These are phyloP conservation scores for Backusella mclennaniae DNA, from an alignment of 192 early-diverging fungal genomes.

Conservation along the genomic window DNA sequence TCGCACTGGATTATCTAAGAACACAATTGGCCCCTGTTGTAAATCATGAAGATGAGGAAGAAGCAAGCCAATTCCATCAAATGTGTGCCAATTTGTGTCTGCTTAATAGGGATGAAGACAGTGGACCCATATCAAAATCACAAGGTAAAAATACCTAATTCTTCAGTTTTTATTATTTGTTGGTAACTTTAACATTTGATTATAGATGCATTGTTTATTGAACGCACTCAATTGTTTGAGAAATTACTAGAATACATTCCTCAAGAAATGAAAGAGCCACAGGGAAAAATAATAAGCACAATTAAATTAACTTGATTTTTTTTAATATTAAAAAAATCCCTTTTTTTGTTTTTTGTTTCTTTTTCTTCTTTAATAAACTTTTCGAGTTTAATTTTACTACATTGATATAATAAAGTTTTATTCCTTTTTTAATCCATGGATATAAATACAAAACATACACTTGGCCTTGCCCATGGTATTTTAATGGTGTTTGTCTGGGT, in stretches of 20 bases:
- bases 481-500: slow-evolving; percentile 18
- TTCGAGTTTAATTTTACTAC: not conserved
- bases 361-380: not conserved
- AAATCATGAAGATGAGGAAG: slow-evolving; percentile 50
- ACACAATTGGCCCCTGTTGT: slow-evolving; percentile 69
- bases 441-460: not conserved
- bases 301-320: slow-evolving; percentile 43
- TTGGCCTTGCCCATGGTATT: not conserved
- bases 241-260: slow-evolving; percentile 73
- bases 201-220: slow-evolving; percentile 25
- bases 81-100: slow-evolving; percentile 24
- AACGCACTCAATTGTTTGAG: slow-evolving; percentile 67
- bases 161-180: not conserved
- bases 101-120: not conserved
- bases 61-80: slow-evolving; percentile 41
- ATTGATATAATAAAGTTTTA: slow-evolving; percentile 4
- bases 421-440: slow-evolving; percentile 9
- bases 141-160: not conserved
- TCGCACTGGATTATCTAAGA: slow-evolving; percentile 80
- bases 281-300: slow-evolving; percentile 67
- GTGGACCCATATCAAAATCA: not conserved
- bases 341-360: not conserved
- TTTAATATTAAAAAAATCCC: not conserved
- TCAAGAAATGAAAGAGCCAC: slow-evolving; percentile 72
- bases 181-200: not conserved